Base-by-base conservation (phyloP, 1,284 basidiomycete species). In the Earliella scabrosa region DNA sequence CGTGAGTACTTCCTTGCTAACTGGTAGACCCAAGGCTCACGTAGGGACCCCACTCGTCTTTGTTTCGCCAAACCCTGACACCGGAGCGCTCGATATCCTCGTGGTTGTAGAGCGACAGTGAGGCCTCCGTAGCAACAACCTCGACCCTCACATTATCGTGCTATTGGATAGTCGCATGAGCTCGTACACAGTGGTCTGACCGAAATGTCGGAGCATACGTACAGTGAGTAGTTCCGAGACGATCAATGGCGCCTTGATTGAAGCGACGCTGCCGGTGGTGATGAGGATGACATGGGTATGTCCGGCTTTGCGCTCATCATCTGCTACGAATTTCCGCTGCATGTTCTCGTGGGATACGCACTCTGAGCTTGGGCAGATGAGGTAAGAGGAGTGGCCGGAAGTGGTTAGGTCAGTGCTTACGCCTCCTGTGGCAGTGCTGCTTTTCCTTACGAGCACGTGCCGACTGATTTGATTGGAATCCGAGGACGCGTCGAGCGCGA, bases 241-340 rank as follows among this genome's bases (percentile, higher is more conserved):
- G 50, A 99, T 98, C 35, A 97, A 78, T 1, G 95, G 95, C 1
- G 90, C 86, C 70, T 98, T 98, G 67, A 99, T 84, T 50, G 93
- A 93, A 0, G 97, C 97, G 1, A 99, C 97, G 65, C 93, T 97
- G 11, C 97, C 96, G 0, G 94, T 93, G 0, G 90, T 87, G 48
- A 97, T 88, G 38, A 99, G 76, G 6, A 98, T 76, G 35, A 98
- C 83, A 69, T 98, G 88, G 0, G 75, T 79, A 63, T 73, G 71
- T 18, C 80, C 79, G 14, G 74, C 68, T 10, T 24, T 54, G 5
- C 64, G 61, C 36, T 70, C 68, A 8, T 66, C 47, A 35, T 69
- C 66, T n/a, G 70, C 66, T 2, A 70, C 51, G 39, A 70, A 69
- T 31, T 21, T 55, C 10, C 39, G 45, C 5, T 41, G 34, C 23